These are phyloP conservation scores for Kalaharituber pfeilii DNA, from an alignment of 2,329 filamentous ascomycete genomes.

Conservation along the genomic window DNA sequence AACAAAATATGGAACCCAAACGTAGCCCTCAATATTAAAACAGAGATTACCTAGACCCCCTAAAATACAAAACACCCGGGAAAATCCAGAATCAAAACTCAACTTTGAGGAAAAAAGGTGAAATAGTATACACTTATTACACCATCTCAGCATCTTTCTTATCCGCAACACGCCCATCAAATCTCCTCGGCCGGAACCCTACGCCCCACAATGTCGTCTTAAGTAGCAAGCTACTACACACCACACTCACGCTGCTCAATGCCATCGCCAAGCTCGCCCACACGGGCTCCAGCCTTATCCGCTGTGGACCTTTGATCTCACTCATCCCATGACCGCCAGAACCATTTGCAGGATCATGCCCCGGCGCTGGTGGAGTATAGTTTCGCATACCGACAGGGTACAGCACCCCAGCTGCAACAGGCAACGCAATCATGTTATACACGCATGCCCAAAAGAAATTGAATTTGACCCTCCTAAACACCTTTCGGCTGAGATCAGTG, in stretches of 20 bases:
- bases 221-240: slow-evolving; percentile 61
- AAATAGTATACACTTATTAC: too few species aligned
- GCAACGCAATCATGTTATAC: slow-evolving; percentile 64
- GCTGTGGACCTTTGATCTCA: not conserved
- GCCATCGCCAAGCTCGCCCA: slow-evolving; percentile 93
- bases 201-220: slow-evolving; percentile 33
- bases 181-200: slow-evolving; percentile 28
- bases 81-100: too few species aligned
- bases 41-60: too few species aligned
- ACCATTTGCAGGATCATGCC: not conserved
- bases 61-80: too few species aligned
- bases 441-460: slow-evolving; percentile 76
- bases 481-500: slow-evolving; percentile 49
- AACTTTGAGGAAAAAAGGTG: too few species aligned
- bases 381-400: slow-evolving; percentile 37
- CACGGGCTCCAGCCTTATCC: slow-evolving; percentile 45
- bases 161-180: too few species aligned
- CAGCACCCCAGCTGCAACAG: slow-evolving; percentile 63
- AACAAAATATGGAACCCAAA: too few species aligned
- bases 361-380: slow-evolving; percentile 29
- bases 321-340: not conserved
- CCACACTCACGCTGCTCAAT: slow-evolving; percentile 73
- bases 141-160: too few species aligned
- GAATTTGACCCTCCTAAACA: slow-evolving; percentile 62
- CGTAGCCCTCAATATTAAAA: too few species aligned